Evolutionary conservation across 495 filamentous ascomycete genomes (phyloP).

Genomic region (Aspergillus baeticus): DNA sequence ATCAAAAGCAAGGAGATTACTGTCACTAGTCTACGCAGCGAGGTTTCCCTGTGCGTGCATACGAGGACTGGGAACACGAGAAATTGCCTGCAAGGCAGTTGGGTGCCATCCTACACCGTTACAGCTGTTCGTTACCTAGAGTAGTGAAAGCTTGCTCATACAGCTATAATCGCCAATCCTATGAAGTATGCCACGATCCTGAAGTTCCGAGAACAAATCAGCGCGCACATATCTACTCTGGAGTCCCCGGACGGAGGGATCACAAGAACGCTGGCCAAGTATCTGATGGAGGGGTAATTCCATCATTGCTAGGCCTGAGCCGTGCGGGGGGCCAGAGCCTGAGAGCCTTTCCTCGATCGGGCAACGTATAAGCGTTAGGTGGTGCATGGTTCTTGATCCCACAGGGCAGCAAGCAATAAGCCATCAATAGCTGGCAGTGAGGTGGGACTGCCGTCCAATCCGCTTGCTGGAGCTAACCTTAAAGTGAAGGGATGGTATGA

Average conservation of each 20-base stretch:
- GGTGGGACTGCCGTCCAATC: neutral
- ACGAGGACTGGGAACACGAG: no score
- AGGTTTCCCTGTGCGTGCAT: no score
- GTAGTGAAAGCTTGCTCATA: no score
- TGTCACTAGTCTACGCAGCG: no score
- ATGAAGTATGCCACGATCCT: neutral
- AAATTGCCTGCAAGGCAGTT: no score
- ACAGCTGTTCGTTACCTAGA: no score
- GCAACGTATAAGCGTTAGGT: neutral
- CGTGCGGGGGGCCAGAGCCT: conserved; percentile 9
- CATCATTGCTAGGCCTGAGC: conserved; percentile 1
- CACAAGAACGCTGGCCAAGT: conserved; percentile 11
- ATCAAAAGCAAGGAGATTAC: no score
- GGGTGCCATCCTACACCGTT: no score
- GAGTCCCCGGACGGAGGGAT: conserved; percentile 7
- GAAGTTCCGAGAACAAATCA: neutral
- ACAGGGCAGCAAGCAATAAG: neutral
- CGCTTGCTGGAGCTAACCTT: neutral
- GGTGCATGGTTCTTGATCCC: neutral
- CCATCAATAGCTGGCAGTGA: neutral
- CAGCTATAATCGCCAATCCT: neutral
- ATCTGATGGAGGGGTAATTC: conserved; percentile 5
- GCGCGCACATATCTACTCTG: neutral
- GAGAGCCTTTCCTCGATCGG: neutral
- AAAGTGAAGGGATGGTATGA: neutral